Evolutionary conservation across 495 filamentous ascomycete genomes (phyloP), one percentile per base, ranked within the genome.

Genomic region (Podospora conica): DNA sequence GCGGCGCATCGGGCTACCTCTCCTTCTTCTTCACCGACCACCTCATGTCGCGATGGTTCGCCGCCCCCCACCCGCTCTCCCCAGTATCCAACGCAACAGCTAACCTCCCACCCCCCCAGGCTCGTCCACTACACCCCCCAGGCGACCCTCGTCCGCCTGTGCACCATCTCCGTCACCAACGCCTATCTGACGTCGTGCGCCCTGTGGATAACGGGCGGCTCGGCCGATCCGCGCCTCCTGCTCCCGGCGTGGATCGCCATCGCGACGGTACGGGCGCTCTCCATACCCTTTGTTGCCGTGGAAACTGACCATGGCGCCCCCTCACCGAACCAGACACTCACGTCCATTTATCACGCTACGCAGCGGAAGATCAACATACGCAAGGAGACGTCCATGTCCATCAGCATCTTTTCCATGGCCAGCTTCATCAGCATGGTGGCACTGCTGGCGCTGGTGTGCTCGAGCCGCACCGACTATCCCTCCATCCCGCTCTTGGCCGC

Each of bases 21-120:
- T 91, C 90, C 64, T 95, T 93, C 76, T 90, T 92, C 78, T 94
- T 95, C 77, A 92, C 90, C 66, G 91, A 96, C 78, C 92, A 90
- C 77, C 87, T 95, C 73, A 96, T 96, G 91, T 92, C 89, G 68
- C 87, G 92, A 74, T 95, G 91, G 91, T 91, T 67, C n/a, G 65
- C 29, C 25, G 8, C 28, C 31, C 28, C 27, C 54, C 15, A 4
- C 60, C 31, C 40, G 27, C 22, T 25, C 40, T 22, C 40, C 20
- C 15, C 0, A 10, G 0, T 11, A 21, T 27, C 57, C 20, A 10
- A 11, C 15, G 29, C 24, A 53, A 10, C 29, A 33, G 18, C 27
- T 11, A 21, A 40, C 53, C 18, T 15, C 9, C 22, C 15, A 54
- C 58, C 25, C 56, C 24, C 23, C 9, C 59, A 91, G 89, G 90